Percentiles rank a stretch among this genome's conserved stretches.
Conservation (phyloP, 2,329 filamentous ascomycete genomes). For the Alternaria metachromatica region DNA sequence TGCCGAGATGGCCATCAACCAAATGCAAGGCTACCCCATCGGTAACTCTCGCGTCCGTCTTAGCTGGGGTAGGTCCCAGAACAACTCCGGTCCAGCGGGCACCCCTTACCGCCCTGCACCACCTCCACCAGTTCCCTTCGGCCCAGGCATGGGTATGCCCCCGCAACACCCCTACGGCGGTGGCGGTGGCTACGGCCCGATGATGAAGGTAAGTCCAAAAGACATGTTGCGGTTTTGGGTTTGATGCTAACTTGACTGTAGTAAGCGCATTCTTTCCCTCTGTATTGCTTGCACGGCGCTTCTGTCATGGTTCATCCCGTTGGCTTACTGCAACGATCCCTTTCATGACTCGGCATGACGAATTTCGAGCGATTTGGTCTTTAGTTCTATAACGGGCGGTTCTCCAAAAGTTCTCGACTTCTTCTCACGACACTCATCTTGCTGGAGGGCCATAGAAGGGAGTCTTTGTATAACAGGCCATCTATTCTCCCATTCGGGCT, state of each 20-base stretch:
- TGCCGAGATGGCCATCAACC: conserved; percentile 99
- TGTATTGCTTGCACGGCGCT: conserved; percentile 45
- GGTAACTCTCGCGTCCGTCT: conserved; percentile 97
- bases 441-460: conserved; percentile 43
- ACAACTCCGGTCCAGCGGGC: conserved; percentile 95
- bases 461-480: conserved; percentile 49
- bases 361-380: conserved; percentile 48
- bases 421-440: conserved; percentile 46
- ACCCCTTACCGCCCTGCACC: conserved; percentile 97
- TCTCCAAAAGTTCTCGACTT: conserved; percentile 49
- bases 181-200: conserved; percentile 66
- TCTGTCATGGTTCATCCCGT: conserved; percentile 43
- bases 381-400: conserved; percentile 43
- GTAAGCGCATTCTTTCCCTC: conserved; percentile 49
- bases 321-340: conserved; percentile 45
- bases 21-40: conserved; percentile 99
- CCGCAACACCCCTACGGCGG: conserved; percentile 63
- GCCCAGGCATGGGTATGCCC: conserved; percentile 71
- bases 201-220: conserved; percentile 66
- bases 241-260: conserved; percentile 26
- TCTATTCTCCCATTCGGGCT: conserved; percentile 39
- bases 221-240: background rate
- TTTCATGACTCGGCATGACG: conserved; percentile 49
- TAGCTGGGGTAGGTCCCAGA: conserved; percentile 97
- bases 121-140: conserved; percentile 70